Base-by-base conservation (phyloP, 192 early-diverging fungal species). In the Coemansia aciculifera region DNA sequence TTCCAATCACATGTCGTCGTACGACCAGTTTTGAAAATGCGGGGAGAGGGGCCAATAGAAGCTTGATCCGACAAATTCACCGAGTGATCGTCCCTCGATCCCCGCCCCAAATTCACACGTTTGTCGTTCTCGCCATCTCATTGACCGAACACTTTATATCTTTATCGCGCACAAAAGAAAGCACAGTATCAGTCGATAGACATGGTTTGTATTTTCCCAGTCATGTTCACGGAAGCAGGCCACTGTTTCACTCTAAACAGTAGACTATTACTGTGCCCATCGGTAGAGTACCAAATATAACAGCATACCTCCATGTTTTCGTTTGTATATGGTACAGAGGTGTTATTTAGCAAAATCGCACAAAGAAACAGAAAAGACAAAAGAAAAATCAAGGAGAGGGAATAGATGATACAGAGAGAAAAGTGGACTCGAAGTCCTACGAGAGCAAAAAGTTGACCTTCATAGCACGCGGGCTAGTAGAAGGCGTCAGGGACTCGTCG, bases 371-470 rank as follows among this genome's bases (percentile, higher is more conserved):
- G 42, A 39, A 48, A 52, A 23, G 4, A 52, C 6, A 65, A 34
- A n/a, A 64, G 17, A 36, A 7, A 19, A n/a, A 13, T 27, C 9
- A 51, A 64, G 44, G 23, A 40, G 59, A n/a, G 17, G 42, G 42
- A 19, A 52, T 52, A 63, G 62, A 39, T 63, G 57, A 13, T 21
- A 52, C 38, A 63, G 48, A 62, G 19, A 60, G 13, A 17, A 23
- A 56, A 64, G 49, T 13, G 1, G 56, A 11, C 19, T n/a, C 34
- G 5, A 2, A 40, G 10, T 38, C 29, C 11, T 67, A 74, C 17
- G 73, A 68, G 5, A 74, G 66, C 31, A 74, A 67, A 46, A 74
- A 74, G 57, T 74, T 74, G 56, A 74, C 62, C n/a, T 74, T 64
- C 73, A 74, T 74, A 8, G 73, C 57, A 59, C 52, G n/a, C 57